Base-by-base conservation (phyloP, 1,284 basidiomycete species). In the Cutaneotrichosporon cavernicola region DNA sequence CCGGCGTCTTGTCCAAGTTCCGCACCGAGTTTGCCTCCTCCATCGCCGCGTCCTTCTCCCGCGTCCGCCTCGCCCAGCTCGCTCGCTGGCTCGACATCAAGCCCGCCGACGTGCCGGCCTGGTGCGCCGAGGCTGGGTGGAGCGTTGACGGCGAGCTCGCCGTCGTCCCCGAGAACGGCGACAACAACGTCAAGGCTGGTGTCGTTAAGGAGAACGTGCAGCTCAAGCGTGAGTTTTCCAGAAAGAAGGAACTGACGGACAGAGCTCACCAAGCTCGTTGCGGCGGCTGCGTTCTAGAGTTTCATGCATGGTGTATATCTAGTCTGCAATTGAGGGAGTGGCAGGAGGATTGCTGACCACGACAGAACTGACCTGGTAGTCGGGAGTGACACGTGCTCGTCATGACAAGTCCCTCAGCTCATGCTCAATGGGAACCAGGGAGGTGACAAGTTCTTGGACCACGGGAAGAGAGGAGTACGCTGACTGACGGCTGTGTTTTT, bases 171-270 rank as follows among this genome's bases (percentile, higher is more conserved):
- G 85, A 88, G 58, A 95, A 94, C 80, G 90, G 89, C n/a, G 91
- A 95, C 80, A 97, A 97, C 81, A 90, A 93, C 75, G 92, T 97
- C 74, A 91, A 93, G 79, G 91, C 93, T 0, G 91, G 91, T n/a
- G 87, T 96, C 49, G 90, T 96, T 52, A 90, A 92, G 80, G 94
- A 97, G 83, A 88, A 85, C 72, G 90, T 97, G 69, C 89, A 90
- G 78, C 83, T 97, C 64, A 88, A 88, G 70, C 94, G 92, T 95
- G 81, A 78, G 91, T 87, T 49, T 26, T 34, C 3, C 3, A 16
- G n/a, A 13, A n/a, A 30, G 18, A 30, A 30, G 51, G 58, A 13
- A 40, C 69, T 62, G 31, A 62, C 58, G 38, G 32, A 47, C 75
- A 95, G 92, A 94, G 80, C 84, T 94, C 56, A 85, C 87, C 70